A percentile compares a stretch with the other conserved stretches of the same genome.
phyloP scores from a whole-genome alignment of 306 rosid genomes.

The Pterocarpus macrocarpus region DNA sequence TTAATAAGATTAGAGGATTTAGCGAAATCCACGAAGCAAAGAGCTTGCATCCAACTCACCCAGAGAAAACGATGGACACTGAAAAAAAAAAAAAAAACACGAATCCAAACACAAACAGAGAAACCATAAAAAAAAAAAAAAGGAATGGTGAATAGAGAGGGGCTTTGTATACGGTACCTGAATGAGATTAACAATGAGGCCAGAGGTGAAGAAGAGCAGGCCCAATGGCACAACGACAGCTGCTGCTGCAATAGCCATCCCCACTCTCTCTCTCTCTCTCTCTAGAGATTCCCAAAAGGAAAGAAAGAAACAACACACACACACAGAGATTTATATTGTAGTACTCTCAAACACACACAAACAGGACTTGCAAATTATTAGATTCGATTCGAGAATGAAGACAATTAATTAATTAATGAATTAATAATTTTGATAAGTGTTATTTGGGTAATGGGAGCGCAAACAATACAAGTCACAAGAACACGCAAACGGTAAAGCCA shows the following conservation, averaged over 20 bases:
- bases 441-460: too few relatives aligned
- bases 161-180: constrained; percentile 58
- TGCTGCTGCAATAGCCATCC: constrained; percentile 87
- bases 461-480: too few relatives aligned
- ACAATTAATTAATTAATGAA: too few relatives aligned
- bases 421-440: too few relatives aligned
- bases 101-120: not conserved
- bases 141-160: not conserved
- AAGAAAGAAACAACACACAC: not conserved
- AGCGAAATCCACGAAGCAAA: constrained; percentile 4
- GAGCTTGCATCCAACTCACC: not conserved
- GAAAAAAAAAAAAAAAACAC: constrained; percentile 3
- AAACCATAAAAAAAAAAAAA: too few relatives aligned
- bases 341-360: not conserved
- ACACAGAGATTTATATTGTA: too few relatives aligned
- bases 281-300: constrained; percentile 20
- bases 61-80: not conserved
- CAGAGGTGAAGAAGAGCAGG: constrained; percentile 84
- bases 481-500: too few relatives aligned
- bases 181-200: constrained; percentile 81
- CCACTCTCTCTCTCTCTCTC: constrained; percentile 31
- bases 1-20: not conserved
- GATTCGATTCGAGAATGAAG: too few relatives aligned
- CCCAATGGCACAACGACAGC: constrained; percentile 87
- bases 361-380: not conserved